Evolutionary conservation across 2,329 filamentous ascomycete genomes (phyloP).

Genomic region (Exophiala aquamarina): DNA sequence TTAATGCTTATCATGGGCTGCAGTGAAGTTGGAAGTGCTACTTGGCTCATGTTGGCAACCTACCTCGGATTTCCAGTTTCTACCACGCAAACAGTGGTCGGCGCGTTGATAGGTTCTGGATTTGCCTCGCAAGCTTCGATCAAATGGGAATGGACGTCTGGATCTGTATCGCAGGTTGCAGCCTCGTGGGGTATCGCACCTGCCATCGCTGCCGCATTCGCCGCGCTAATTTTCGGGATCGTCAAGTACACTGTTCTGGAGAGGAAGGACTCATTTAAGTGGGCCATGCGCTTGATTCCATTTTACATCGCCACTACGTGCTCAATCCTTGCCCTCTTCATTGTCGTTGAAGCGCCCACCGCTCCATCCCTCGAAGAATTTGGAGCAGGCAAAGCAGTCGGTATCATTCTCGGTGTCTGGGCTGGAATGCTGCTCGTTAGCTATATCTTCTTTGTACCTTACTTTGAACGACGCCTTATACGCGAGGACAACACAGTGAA

Average conservation of each 20-base stretch:
- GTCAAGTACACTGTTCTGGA: constrained; percentile 53
- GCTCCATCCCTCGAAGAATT: constrained; percentile 32
- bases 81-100: constrained; percentile 43
- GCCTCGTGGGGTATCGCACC: constrained; percentile 53
- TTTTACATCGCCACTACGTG: constrained; percentile 51
- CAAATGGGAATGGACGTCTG: constrained; percentile 44
- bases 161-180: constrained; percentile 49
- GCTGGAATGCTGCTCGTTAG: constrained; percentile 32
- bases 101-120: constrained; percentile 36
- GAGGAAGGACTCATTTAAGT: constrained; percentile 49
- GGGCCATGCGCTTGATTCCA: constrained; percentile 50
- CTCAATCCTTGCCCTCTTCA: constrained; percentile 57
- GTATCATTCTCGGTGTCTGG: constrained; percentile 37
- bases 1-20: constrained; percentile 43
- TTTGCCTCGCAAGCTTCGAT: constrained; percentile 35
- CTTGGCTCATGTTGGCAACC: constrained; percentile 40
- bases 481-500: constrained; percentile 34
- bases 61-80: constrained; percentile 41
- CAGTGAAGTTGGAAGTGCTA: constrained; percentile 36
- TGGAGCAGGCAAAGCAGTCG: constrained; percentile 30
- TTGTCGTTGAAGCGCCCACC: constrained; percentile 51
- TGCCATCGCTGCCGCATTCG: constrained; percentile 47
- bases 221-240: constrained; percentile 50
- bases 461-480: constrained; percentile 36
- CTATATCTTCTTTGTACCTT: constrained; percentile 39